Evolutionary conservation across 257 asterid genomes (phyloP), one percentile per base, ranked within the genome.

Genomic region (Ilex asprella): DNA sequence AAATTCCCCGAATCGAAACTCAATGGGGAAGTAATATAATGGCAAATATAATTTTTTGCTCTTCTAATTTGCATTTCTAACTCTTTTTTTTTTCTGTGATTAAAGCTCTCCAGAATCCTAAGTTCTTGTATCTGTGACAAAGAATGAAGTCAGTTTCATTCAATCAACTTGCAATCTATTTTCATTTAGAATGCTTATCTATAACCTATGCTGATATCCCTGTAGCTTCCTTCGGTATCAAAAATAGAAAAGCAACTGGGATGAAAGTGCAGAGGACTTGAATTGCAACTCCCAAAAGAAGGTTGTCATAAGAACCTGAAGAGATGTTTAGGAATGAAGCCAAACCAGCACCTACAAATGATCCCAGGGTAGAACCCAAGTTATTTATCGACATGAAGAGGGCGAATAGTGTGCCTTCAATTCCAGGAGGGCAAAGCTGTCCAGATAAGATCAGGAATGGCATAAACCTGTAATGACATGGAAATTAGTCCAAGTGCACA

Each of bases 371-470:
- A 2, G 87, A 67, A 15, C 96, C 98, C 58, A 91, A 74, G 80
- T 91, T 91, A 84, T 84, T 91, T 70, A 88, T 86, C 10, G 96
- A 91, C 98, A 91, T 91, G 31, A 91, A 88, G 65, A 91, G 89
- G 4, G 98, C 96, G 69, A 88, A 91, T 27, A 91, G 56, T 12
- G 98, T 91, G 74, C 98, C 96, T 76, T 88, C 96, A 15, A 91
- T 78, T 21, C 96, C 96, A 11, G 96, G 96, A 41, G 98, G 98
- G 81, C 96, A 91, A 16, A 91, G 94, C 68, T 91, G 98, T 51
- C 98, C 98, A 2, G 98, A 91, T 67, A 91, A 80, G 75, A 91
- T 86, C 1, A 91, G 89, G 76, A 91, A 88, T 29, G 96, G 98
- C 96, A 91, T 91, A 70, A 88, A 91, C 84, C 98, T 91, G 87